Conservation (phyloP, 164 flowering plant species). For the Vitis vinifera region DNA sequence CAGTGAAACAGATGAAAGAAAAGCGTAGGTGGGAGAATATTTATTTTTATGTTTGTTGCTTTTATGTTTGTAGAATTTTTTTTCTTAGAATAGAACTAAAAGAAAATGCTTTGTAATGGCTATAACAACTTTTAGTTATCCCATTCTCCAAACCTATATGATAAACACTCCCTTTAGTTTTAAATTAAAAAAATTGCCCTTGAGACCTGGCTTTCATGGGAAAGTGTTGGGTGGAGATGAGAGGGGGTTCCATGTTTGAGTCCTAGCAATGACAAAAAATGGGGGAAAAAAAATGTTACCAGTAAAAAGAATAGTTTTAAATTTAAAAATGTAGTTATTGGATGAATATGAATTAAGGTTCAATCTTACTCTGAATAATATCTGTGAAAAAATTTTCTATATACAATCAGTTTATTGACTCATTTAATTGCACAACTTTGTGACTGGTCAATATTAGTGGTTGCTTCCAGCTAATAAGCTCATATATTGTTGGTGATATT, state of each 20-base stretch:
- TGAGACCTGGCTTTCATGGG: too few species aligned
- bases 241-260: too few species aligned
- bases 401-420: background rate
- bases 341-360: too few species aligned
- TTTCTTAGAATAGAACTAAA: background rate
- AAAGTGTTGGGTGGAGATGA: too few species aligned
- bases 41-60: background rate
- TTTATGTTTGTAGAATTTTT: background rate
- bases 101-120: background rate
- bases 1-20: conserved; percentile 98
- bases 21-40: conserved; percentile 67
- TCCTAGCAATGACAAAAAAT: too few species aligned
- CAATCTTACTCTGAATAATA: background rate
- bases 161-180: too few species aligned
- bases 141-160: background rate
- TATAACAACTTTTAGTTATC: background rate
- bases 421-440: background rate
- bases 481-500: background rate
- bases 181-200: too few species aligned
- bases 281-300: too few species aligned
- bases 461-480: background rate
- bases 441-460: background rate
- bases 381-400: too few species aligned
- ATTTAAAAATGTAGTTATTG: too few species aligned
- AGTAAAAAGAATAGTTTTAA: too few species aligned